Conservation (phyloP, 2,329 filamentous ascomycete species). For the Metarhizium sp. region DNA sequence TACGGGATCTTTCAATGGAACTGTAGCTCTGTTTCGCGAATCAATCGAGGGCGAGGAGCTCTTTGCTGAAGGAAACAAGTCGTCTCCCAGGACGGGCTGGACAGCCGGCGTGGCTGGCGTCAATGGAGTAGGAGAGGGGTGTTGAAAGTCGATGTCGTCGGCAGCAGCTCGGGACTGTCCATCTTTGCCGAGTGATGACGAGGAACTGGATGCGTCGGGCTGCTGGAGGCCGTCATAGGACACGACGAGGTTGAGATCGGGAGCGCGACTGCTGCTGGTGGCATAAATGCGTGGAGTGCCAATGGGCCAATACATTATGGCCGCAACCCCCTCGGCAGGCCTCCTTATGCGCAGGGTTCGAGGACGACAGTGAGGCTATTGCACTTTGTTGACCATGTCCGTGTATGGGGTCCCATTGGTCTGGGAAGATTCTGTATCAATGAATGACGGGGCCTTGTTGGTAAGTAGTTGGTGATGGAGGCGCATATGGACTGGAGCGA, state of each 20-base stretch:
- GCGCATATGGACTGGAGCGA: background rate
- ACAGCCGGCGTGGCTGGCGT: constrained; percentile 50
- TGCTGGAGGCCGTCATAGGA: constrained; percentile 51
- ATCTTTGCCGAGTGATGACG: constrained; percentile 5
- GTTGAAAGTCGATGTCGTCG: constrained; percentile 26
- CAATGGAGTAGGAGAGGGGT: constrained; percentile 34
- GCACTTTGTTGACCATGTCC: constrained; percentile 17
- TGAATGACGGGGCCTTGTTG: background rate
- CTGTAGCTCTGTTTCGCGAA: constrained; percentile 17
- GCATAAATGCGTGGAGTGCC: constrained; percentile 77
- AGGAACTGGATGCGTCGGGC: constrained; percentile 18
- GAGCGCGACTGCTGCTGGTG: constrained; percentile 56
- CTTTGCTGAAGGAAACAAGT: constrained; percentile 17
- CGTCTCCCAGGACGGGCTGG: constrained; percentile 48
- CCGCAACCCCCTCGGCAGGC: constrained; percentile 17
- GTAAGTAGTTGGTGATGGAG: no score
- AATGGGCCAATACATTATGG: constrained; percentile 83
- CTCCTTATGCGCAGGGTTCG: constrained; percentile 8
- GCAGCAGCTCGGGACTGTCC: constrained; percentile 15
- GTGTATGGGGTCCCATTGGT: background rate
- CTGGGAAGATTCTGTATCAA: background rate
- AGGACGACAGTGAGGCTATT: constrained; percentile 11
- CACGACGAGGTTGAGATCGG: constrained; percentile 39
- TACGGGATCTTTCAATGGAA: constrained; percentile 53
- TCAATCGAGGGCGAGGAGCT: constrained; percentile 12